Percentiles rank a stretch among this genome's conserved stretches.
phyloP scores from a whole-genome alignment of 2,329 filamentous ascomycete genomes.

The Trichoderma oligosporum region DNA sequence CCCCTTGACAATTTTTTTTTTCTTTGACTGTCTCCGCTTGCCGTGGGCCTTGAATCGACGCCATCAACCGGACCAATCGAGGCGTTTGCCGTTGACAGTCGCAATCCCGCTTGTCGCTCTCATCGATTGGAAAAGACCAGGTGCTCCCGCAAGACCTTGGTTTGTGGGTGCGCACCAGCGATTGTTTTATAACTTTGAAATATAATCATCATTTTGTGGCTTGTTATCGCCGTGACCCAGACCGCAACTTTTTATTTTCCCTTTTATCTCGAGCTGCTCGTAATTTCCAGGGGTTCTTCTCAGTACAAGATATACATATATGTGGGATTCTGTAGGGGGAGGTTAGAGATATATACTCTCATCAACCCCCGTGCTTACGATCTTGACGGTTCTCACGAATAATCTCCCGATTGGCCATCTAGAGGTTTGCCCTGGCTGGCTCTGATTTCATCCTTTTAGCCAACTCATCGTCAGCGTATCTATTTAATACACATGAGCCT shows the following conservation, averaged over 20 bases:
- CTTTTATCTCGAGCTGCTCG: background rate
- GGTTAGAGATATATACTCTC: slow-evolving; percentile 9
- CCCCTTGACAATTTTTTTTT: slow-evolving; percentile 3
- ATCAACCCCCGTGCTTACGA: background rate
- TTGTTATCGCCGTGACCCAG: slow-evolving; percentile 3
- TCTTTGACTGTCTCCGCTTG: slow-evolving; percentile 7
- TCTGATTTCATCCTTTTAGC: background rate
- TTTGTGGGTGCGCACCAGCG: background rate
- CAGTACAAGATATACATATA: background rate
- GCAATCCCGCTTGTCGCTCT: slow-evolving; percentile 19
- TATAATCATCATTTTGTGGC: slow-evolving; percentile 2
- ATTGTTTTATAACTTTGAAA: slow-evolving; percentile 14
- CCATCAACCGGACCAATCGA: slow-evolving; percentile 11
- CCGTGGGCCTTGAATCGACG: slow-evolving; percentile 17
- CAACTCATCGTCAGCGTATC: background rate
- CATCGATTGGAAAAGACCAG: slow-evolving; percentile 14
- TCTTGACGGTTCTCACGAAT: background rate
- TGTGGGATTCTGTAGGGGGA: background rate
- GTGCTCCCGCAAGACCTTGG: background rate
- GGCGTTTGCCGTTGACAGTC: slow-evolving; percentile 9
- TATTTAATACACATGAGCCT: background rate
- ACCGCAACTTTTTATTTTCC: slow-evolving; percentile 9
- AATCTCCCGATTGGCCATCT: background rate
- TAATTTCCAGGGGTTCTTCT: slow-evolving; percentile 3
- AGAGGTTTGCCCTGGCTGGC: slow-evolving; percentile 6